A percentile compares a stretch with the other conserved stretches of the same genome.
phyloP scores from a whole-genome alignment of 2,329 filamentous ascomycete genomes.

The Metarhizium robertsii region DNA sequence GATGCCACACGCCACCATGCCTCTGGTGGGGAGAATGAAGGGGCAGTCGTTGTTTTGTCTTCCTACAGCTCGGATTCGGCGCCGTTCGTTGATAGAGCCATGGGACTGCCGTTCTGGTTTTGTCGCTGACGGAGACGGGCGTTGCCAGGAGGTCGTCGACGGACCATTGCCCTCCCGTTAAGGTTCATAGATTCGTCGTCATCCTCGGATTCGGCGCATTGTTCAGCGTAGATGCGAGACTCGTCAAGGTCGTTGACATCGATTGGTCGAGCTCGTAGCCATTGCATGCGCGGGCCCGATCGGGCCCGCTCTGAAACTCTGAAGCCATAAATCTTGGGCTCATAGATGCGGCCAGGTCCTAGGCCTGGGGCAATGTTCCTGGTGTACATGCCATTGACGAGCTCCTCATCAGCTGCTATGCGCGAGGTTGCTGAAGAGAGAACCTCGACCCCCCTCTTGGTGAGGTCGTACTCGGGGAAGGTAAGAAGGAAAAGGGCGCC shows the following conservation, averaged over 20 bases:
- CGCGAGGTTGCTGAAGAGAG: slow-evolving; percentile 30
- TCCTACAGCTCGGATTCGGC: slow-evolving; percentile 45
- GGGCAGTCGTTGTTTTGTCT: not conserved
- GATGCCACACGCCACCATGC: not conserved
- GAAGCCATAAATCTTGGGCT: slow-evolving; percentile 95
- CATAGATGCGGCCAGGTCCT: slow-evolving; percentile 75
- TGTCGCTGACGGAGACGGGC: slow-evolving; percentile 33
- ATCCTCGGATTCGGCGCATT: slow-evolving; percentile 49
- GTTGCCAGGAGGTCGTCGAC: slow-evolving; percentile 34
- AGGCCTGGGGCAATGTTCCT: slow-evolving; percentile 84
- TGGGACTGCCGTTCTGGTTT: slow-evolving; percentile 45
- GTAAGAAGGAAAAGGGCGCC: slow-evolving; percentile 96
- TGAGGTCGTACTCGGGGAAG: slow-evolving; percentile 90
- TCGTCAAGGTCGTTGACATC: slow-evolving; percentile 82
- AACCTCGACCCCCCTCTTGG: slow-evolving; percentile 57
- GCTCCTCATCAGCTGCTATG: slow-evolving; percentile 32
- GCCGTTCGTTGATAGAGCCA: slow-evolving; percentile 46
- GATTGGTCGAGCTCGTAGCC: slow-evolving; percentile 76
- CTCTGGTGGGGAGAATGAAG: not conserved
- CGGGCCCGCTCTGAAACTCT: slow-evolving; percentile 82
- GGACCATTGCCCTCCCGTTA: slow-evolving; percentile 30
- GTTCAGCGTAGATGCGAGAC: slow-evolving; percentile 42
- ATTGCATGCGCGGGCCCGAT: slow-evolving; percentile 92
- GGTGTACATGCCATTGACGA: slow-evolving; percentile 79
- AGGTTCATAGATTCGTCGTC: slow-evolving; percentile 42